Base-by-base conservation (phyloP, 495 filamentous ascomycete species). In the Penicillium ochrochloron region DNA sequence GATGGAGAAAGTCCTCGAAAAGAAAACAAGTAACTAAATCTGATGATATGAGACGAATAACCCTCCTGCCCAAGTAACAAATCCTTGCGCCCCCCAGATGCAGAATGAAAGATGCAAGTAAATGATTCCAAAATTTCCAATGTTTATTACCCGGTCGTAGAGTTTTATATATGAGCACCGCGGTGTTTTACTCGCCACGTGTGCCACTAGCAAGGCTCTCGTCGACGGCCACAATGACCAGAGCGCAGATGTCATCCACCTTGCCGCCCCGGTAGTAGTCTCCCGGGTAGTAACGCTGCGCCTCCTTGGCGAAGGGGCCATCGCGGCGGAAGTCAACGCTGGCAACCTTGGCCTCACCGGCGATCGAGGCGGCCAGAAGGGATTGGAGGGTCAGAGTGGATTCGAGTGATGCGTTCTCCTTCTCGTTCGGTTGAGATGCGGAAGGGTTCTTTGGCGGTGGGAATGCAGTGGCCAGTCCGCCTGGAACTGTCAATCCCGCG, bases 231-330 rank as follows among this genome's bases (percentile, higher is more conserved):
- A 97, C 75, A 39, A 89, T 84, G 14, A 92, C 88, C 46, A 97
- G 76, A 6, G 90, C 89, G 64, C 90, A 92, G 50, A 97, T 96
- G 71, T 97, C 94, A 71, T 97, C 94, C 55, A 94, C 85, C 70
- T 97, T 97, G 3, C 94, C 94, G 27, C 94, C 94, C 51, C 85
- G 86, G 83, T 89, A 97, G 44, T 85, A 83, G 73, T 96, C 92
- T n/a, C 87, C 76, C 0, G 93, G 93, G 68, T 90, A 94, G 66
- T 89, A 86, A 66, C 88, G 90, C 71, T 94, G 91, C 39, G 97
- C 92, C 75, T 97, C 94, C 73, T 89, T 95, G 11, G 95, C 93
- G 74, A 99, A 99, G 33, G 95, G 95, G 0, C 95, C 92, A 74
- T 99, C 92, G 44, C 90, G 76, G 61, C 87, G 90, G 19, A 80